These are phyloP conservation scores for Neurospora sp. DNA, from an alignment of 495 filamentous ascomycete genomes.

Conservation along the genomic window DNA sequence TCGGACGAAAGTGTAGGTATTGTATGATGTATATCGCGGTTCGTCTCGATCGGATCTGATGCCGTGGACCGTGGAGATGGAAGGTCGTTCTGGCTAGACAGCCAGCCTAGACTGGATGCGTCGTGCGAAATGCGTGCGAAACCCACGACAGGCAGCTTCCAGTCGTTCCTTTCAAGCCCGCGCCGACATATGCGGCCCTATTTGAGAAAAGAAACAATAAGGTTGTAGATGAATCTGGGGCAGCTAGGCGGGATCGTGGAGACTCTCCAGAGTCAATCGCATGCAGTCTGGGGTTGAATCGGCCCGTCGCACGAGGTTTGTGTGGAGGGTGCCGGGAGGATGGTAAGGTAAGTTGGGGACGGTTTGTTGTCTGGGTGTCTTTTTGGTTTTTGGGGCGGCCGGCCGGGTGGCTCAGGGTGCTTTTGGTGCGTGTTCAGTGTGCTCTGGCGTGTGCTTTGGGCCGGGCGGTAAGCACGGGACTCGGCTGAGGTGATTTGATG, in stretches of 20 bases:
- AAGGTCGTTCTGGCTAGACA: not conserved
- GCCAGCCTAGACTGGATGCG: not conserved
- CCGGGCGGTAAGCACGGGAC: not conserved
- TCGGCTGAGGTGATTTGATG: not conserved
- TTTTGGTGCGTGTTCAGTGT: not conserved
- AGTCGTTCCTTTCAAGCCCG: not conserved
- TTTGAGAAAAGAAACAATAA: conserved; percentile 10
- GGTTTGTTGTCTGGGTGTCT: not conserved
- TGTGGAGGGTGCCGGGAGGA: conserved; percentile 8
- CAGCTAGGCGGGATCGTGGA: conserved; percentile 19
- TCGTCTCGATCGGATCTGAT: not conserved
- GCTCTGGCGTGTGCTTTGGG: not conserved
- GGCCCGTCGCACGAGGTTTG: conserved; percentile 17
- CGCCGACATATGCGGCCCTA: conserved; percentile 17
- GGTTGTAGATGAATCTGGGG: conserved; percentile 10
- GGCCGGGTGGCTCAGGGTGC: not conserved
- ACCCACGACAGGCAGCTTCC: not conserved
- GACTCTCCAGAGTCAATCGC: conserved; percentile 22
- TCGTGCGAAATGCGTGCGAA: not conserved
- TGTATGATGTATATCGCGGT: not conserved
- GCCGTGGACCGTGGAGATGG: not conserved
- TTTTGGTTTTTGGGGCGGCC: not conserved
- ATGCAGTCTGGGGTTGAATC: conserved; percentile 21
- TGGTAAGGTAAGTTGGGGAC: not conserved
- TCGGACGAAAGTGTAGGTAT: not conserved